Conservation (phyloP, 2,329 filamentous ascomycete species). For the Hypoxylon sp. region DNA sequence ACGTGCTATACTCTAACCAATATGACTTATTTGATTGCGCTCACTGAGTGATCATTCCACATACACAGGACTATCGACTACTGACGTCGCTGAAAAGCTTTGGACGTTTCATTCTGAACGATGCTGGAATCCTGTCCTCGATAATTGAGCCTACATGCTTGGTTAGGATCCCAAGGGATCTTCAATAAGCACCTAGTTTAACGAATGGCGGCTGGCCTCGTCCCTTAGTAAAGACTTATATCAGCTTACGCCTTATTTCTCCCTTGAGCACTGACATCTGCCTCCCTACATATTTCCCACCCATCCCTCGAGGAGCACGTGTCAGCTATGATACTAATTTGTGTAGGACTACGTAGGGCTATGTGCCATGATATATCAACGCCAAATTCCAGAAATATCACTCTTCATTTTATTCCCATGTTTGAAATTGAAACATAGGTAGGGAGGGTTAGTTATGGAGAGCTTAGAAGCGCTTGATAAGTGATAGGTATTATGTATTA, state of each 20-base stretch:
- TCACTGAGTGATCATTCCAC: background rate
- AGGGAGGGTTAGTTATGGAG: background rate
- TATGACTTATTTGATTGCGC: background rate
- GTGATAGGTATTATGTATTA: conserved; percentile 29
- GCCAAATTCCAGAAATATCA: conserved; percentile 21
- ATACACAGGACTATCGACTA: background rate
- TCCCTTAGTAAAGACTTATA: background rate
- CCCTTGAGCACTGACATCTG: conserved; percentile 6
- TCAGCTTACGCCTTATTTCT: background rate
- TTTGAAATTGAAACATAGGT: conserved; percentile 12
- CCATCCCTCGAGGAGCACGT: background rate
- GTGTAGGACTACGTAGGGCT: background rate
- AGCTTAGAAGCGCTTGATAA: background rate
- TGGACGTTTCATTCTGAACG: background rate
- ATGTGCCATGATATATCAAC: conserved; percentile 23
- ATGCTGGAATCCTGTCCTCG: conserved; percentile 21
- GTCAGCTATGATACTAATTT: background rate
- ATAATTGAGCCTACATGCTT: conserved; percentile 32
- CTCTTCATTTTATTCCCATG: conserved; percentile 7
- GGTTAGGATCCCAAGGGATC: conserved; percentile 21
- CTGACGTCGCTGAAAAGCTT: background rate
- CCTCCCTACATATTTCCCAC: conserved; percentile 31
- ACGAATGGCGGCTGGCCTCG: background rate
- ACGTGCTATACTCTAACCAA: conserved; percentile 10
- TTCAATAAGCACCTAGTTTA: background rate